Percentiles rank a stretch among this genome's conserved stretches.
Evolutionary conservation across 306 rosid species (phyloP).

Genomic region (Echinosophora koreensis): DNA sequence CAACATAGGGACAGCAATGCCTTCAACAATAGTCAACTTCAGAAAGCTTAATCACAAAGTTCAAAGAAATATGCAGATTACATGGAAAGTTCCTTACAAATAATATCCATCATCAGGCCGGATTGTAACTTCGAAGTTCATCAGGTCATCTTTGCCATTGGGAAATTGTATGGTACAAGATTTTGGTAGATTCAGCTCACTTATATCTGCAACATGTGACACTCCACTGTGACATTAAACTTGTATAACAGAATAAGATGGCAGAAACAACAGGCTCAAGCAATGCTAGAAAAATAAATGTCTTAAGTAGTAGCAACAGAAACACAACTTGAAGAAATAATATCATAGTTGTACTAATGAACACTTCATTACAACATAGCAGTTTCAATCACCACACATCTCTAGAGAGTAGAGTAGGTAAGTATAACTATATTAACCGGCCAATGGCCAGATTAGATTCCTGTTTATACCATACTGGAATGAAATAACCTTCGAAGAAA

Average conservation of each 20-base stretch:
- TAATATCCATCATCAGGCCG: conserved; percentile 96
- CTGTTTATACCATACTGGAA: conserved; percentile 8
- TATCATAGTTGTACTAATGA: neutral
- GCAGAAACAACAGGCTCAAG: neutral
- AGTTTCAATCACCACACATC: neutral
- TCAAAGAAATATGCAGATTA: conserved; percentile 33
- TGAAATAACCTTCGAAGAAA: neutral
- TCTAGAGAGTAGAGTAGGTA: neutral
- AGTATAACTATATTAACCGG: neutral
- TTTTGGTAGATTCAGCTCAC: conserved; percentile 92
- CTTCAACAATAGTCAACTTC: conserved; percentile 29
- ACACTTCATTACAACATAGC: neutral
- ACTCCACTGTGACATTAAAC: conserved; percentile 35
- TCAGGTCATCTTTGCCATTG: conserved; percentile 94
- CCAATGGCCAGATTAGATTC: conserved; percentile 14
- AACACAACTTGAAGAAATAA: neutral
- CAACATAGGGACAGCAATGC: neutral
- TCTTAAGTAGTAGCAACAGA: neutral
- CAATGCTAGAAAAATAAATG: neutral
- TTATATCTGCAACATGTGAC: conserved; percentile 74
- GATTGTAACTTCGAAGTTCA: conserved; percentile 93
- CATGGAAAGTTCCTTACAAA: conserved; percentile 57
- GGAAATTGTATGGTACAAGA: conserved; percentile 84
- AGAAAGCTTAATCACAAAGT: conserved; percentile 3
- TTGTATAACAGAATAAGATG: conserved; percentile 27